Evolutionary conservation across 2,329 filamentous ascomycete species (phyloP).

Genomic region (Pestalotiopsis sp.): DNA sequence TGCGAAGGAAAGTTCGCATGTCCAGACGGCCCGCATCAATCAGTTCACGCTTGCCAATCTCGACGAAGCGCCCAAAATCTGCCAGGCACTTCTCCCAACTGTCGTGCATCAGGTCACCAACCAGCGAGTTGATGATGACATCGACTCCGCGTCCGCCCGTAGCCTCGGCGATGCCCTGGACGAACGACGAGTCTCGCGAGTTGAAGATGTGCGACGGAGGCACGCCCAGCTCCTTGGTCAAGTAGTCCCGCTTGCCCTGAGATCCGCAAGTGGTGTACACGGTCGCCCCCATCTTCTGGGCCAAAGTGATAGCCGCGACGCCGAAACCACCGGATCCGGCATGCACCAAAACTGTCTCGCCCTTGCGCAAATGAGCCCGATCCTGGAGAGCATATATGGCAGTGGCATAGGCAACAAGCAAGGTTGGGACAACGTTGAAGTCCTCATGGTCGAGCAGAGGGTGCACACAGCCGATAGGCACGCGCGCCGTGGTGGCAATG

Average conservation of each 20-base stretch:
- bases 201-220: slow-evolving; percentile 20
- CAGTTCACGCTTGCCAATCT: slow-evolving; percentile 49
- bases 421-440: neutral
- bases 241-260: slow-evolving; percentile 18
- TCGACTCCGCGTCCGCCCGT: slow-evolving; percentile 19
- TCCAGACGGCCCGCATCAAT: slow-evolving; percentile 41
- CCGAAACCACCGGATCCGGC: slow-evolving; percentile 20
- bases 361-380: neutral
- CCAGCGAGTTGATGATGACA: slow-evolving; percentile 40
- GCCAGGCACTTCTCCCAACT: slow-evolving; percentile 47
- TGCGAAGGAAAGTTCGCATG: slow-evolving; percentile 46
- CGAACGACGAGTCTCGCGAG: slow-evolving; percentile 18
- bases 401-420: neutral
- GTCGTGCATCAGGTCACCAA: slow-evolving; percentile 41
- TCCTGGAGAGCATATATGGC: neutral
- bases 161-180: slow-evolving; percentile 16
- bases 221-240: slow-evolving; percentile 17
- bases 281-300: slow-evolving; percentile 19
- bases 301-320: slow-evolving; percentile 19
- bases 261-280: slow-evolving; percentile 20
- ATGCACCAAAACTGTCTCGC: slow-evolving; percentile 20
- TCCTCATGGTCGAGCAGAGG: slow-evolving; percentile 18
- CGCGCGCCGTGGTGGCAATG: slow-evolving; percentile 27
- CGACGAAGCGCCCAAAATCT: slow-evolving; percentile 45
- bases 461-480: slow-evolving; percentile 27